Percentiles rank a stretch among this genome's conserved stretches.
Conservation (phyloP, 1,284 basidiomycete species). For the Sanghuangporus weigelae region DNA sequence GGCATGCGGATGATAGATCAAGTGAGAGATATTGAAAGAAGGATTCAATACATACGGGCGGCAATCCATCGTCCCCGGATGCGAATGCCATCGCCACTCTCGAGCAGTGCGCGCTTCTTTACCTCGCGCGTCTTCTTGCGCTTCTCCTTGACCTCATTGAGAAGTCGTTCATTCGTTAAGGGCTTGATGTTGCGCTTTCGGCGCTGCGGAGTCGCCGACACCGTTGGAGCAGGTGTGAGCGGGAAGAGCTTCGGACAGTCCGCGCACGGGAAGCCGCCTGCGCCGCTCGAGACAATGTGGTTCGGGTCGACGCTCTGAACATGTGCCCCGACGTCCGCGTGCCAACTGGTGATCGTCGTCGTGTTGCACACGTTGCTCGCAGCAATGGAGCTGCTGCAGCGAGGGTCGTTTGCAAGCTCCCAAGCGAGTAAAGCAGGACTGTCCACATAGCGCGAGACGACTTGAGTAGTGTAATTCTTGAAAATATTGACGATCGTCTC, state of each 20-base stretch:
- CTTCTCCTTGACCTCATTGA: slow-evolving; percentile 42
- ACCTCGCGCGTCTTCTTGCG: slow-evolving; percentile 33
- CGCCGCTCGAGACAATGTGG: slow-evolving; percentile 60
- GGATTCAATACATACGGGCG: slow-evolving; percentile 36
- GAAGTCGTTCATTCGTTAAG: slow-evolving; percentile 39
- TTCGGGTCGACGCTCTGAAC: slow-evolving; percentile 51
- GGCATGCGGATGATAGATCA: background rate
- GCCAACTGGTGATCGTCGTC: slow-evolving; percentile 51
- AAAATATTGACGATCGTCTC: slow-evolving; percentile 44
- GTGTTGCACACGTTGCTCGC: slow-evolving; percentile 41
- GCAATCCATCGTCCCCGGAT: slow-evolving; percentile 60
- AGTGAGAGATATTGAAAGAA: background rate
- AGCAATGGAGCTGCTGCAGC: slow-evolving; percentile 51
- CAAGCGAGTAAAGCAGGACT: slow-evolving; percentile 50
- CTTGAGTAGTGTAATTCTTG: slow-evolving; percentile 47
- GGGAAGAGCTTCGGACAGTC: slow-evolving; percentile 55
- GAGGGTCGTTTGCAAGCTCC: slow-evolving; percentile 63
- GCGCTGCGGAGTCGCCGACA: slow-evolving; percentile 35
- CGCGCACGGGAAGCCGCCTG: slow-evolving; percentile 52
- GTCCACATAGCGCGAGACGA: slow-evolving; percentile 51
- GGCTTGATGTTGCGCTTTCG: slow-evolving; percentile 33
- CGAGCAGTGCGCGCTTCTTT: slow-evolving; percentile 23
- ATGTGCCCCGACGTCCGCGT: slow-evolving; percentile 40
- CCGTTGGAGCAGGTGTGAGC: slow-evolving; percentile 29
- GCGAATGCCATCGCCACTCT: slow-evolving; percentile 35